Evolutionary conservation across 108 stramenopile genomes (phyloP), one percentile per base, ranked within the genome.

Genomic region (Craspedostauros australis): DNA sequence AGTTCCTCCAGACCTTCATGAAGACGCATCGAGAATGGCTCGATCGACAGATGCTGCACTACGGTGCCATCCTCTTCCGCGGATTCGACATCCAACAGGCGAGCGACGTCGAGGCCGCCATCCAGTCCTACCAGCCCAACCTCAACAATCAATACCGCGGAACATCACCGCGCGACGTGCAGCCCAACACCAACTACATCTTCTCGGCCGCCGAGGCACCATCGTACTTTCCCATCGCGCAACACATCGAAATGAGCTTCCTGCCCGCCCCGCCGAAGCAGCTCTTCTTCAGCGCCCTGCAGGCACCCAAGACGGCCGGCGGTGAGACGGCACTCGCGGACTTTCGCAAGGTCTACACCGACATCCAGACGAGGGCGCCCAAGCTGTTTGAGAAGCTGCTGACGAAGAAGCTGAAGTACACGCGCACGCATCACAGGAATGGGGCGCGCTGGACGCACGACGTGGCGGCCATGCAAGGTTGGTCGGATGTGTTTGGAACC

Each of bases 241-340:
- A 58, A 20, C 65, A 66, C 26, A 46, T 67, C 22, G 72, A 74
- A 63, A 74, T 74, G 72, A 57, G 60, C 28, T 74, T 74, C 45
- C 56, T 74, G 16, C 25, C 27, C 22, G 19, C 55, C 14, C 67
- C 62, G 16, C 72, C 72, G 5, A 37, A 31, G 18, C 28, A 25
- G 16, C 34, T 74, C 1, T 74, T 48, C 50, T 74, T 74, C 32
- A 22, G 48, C 22, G 50, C 52, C 28, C 30, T 72, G 28, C 41
- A 74, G 29, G 67, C 65, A 1, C 58, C 66, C 7, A 68, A 34
- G 11, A 27, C 12, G 46, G 26, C 15, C 1, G 72, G 72, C 0
- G 72, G 72, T 1, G 72, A 68, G 28, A 74, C 72, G 8, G 46
- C 67, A 12, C 27, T 74, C 2, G 22, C 42, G 42, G 72, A 74